Evolutionary conservation across 73 alveolate genomes (phyloP).

Genomic region (Paramecium octaurelia): DNA sequence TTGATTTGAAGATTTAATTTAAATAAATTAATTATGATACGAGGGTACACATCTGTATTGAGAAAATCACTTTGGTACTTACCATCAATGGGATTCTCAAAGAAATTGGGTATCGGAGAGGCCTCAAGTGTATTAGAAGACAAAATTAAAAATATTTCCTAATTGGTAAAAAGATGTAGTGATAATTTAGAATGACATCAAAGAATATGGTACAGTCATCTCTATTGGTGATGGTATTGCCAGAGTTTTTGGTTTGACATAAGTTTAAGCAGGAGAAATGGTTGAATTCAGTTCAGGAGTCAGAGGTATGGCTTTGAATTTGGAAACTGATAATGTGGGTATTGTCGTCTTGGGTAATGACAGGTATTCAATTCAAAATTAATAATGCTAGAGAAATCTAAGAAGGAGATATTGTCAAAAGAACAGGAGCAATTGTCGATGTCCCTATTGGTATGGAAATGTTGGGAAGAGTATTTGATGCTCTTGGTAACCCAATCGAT

Average conservation of each 20-base stretch:
- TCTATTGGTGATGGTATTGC: slow-evolving; percentile 98
- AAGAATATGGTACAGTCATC: slow-evolving; percentile 94
- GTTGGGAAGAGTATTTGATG: slow-evolving; percentile 92
- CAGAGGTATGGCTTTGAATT: slow-evolving; percentile 97
- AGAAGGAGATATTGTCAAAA: slow-evolving; percentile 93
- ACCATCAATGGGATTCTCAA: slow-evolving; percentile 26
- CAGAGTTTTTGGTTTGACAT: slow-evolving; percentile 92
- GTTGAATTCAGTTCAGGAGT: slow-evolving; percentile 95
- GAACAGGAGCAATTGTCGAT: slow-evolving; percentile 93
- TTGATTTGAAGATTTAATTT: slow-evolving; percentile 1
- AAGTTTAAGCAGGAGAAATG: slow-evolving; percentile 98
- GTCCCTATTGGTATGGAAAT: slow-evolving; percentile 93
- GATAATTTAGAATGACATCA: slow-evolving; percentile 71
- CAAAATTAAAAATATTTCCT: slow-evolving; percentile 57
- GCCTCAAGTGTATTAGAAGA: slow-evolving; percentile 64
- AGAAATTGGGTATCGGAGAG: slow-evolving; percentile 61
- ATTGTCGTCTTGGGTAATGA: slow-evolving; percentile 97
- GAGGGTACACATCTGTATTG: slow-evolving; percentile 26
- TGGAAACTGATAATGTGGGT: slow-evolving; percentile 96
- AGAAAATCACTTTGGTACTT: background rate
- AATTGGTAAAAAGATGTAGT: slow-evolving; percentile 29
- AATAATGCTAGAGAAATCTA: background rate
- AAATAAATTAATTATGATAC: slow-evolving; percentile 33
- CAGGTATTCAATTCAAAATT: slow-evolving; percentile 52
- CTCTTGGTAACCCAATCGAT: slow-evolving; percentile 92